Conservation (phyloP, 305 asterid genomes). For the Lippia alba region DNA sequence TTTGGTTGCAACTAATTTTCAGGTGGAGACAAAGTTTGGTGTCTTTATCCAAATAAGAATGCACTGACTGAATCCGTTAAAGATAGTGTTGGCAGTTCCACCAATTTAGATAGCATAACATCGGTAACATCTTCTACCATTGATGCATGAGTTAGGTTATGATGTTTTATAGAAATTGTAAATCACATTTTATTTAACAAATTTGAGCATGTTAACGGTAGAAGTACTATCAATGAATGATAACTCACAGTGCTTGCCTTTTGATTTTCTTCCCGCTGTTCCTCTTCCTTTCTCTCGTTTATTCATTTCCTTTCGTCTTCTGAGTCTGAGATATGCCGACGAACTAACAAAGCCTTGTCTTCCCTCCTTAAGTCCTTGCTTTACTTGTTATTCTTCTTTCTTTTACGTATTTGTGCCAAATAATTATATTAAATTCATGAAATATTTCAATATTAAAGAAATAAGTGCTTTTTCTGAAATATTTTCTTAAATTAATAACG, state of each 20-base stretch:
- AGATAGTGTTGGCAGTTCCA: constrained; percentile 49
- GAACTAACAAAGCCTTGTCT: not conserved
- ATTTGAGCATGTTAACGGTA: not conserved
- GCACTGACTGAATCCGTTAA: constrained; percentile 63
- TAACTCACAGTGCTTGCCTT: not conserved
- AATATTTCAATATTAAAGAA: no score
- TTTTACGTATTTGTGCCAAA: not conserved
- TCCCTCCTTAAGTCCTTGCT: not conserved
- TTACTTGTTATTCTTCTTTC: not conserved
- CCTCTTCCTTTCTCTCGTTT: not conserved
- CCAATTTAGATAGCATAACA: constrained; percentile 43
- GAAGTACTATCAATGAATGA: constrained; percentile 1
- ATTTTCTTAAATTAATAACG: no score
- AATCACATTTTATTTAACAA: constrained; percentile 19
- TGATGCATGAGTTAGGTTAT: constrained; percentile 9
- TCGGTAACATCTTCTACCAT: constrained; percentile 43
- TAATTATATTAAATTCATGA: not conserved
- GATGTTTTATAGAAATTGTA: not conserved
- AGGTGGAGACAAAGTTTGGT: constrained; percentile 86
- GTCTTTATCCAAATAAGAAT: constrained; percentile 86
- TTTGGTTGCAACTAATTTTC: constrained; percentile 42
- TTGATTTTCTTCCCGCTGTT: not conserved
- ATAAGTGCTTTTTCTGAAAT: not conserved
- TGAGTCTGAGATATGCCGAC: no score
- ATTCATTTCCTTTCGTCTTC: not conserved